Percentiles rank a stretch among this genome's conserved stretches.
These are phyloP conservation scores for Komagataea norvegica DNA, from an alignment of 1,139 yeast genomes.

Conservation along the genomic window DNA sequence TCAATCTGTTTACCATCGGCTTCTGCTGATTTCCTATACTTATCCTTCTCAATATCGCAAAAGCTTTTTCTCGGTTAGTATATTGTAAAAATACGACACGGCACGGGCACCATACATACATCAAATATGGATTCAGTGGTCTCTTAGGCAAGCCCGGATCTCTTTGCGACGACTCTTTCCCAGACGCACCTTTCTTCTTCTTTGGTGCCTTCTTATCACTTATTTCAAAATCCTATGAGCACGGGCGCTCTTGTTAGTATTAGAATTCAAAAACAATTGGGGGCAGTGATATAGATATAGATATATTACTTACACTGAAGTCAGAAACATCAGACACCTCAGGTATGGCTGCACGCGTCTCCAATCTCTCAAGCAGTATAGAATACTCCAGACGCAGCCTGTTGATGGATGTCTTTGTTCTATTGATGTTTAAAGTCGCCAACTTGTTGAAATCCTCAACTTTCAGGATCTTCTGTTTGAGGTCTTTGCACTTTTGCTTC, in stretches of 20 bases:
- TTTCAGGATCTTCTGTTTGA: conserved; percentile 66
- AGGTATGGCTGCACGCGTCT: conserved; percentile 42
- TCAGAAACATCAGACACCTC: conserved; percentile 18
- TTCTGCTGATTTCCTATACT: conserved; percentile 53
- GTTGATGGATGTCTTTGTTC: conserved; percentile 74
- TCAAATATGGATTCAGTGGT: conserved; percentile 84
- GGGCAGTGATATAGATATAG: background rate
- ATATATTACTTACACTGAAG: background rate
- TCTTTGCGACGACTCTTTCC: conserved; percentile 34
- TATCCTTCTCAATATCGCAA: conserved; percentile 82
- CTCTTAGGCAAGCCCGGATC: conserved; percentile 85
- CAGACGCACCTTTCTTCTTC: conserved; percentile 25
- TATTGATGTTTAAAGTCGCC: conserved; percentile 69
- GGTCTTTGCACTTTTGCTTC: conserved; percentile 36
- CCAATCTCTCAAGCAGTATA: conserved; percentile 73
- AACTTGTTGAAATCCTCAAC: conserved; percentile 78
- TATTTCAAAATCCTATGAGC: conserved; percentile 21
- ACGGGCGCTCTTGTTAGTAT: conserved; percentile 8
- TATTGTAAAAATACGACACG: too few relatives aligned
- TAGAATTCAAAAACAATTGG: too few relatives aligned
- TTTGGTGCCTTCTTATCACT: conserved; percentile 23
- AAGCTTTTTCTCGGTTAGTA: conserved; percentile 31
- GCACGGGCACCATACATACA: too few relatives aligned
- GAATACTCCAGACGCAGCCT: conserved; percentile 81
- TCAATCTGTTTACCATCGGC: conserved; percentile 50